Percentiles rank a stretch among this genome's conserved stretches.
These are phyloP conservation scores for Chlamydomonas asymmetrica DNA, from an alignment of 139 green algal genomes.

Conservation along the genomic window DNA sequence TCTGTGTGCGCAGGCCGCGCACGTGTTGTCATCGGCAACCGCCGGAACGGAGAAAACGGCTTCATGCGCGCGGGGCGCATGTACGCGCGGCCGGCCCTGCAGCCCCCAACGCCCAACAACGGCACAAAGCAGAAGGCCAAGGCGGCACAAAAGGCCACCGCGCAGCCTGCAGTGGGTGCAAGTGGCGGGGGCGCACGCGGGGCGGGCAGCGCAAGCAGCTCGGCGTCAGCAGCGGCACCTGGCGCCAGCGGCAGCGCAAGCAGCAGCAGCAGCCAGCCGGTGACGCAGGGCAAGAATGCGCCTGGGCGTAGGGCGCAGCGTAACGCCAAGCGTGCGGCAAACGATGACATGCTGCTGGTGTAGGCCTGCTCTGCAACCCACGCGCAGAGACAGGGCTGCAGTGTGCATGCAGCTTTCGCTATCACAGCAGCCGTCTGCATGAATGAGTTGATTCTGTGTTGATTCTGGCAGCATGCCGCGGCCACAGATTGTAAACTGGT, in stretches of 20 bases:
- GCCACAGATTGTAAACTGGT: too few species aligned
- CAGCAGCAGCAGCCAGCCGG: background rate
- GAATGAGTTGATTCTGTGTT: too few species aligned
- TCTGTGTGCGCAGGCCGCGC: constrained; percentile 30
- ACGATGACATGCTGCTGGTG: too few species aligned
- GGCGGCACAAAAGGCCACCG: background rate
- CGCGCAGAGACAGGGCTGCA: too few species aligned
- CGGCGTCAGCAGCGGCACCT: background rate
- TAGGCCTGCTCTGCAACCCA: too few species aligned
- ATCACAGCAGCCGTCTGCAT: too few species aligned
- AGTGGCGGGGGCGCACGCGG: background rate
- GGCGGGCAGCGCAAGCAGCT: constrained; percentile 8
- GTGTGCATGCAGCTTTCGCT: too few species aligned
- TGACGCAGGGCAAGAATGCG: background rate
- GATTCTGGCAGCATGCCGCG: too few species aligned
- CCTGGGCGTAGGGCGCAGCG: constrained; percentile 23
- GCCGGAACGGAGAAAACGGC: constrained; percentile 73
- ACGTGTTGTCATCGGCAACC: constrained; percentile 77
- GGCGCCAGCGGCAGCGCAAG: background rate
- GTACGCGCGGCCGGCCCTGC: constrained; percentile 24
- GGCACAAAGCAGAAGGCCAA: background rate
- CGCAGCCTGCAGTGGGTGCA: background rate
- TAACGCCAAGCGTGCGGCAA: constrained; percentile 16
- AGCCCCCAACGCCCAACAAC: background rate
- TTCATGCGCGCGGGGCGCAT: constrained; percentile 57